A percentile compares a stretch with the other conserved stretches of the same genome.
These are phyloP conservation scores for Senecio squalidus DNA, from an alignment of 140 eudicot genomes.

Conservation along the genomic window DNA sequence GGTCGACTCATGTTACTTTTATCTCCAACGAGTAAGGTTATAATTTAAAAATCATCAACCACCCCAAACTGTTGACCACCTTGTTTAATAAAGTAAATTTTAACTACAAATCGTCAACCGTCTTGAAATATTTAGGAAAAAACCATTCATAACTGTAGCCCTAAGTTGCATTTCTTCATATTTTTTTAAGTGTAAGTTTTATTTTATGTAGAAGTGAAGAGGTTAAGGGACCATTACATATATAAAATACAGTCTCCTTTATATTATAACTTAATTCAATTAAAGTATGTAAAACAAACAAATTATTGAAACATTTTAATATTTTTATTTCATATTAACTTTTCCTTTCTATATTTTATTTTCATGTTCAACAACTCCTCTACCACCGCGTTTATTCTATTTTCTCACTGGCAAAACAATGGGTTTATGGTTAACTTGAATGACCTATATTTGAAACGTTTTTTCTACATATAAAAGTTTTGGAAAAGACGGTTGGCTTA, in stretches of 20 bases:
- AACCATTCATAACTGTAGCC: no score
- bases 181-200: background rate
- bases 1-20: no score
- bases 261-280: background rate
- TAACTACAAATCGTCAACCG: no score
- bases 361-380: background rate
- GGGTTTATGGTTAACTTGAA: background rate
- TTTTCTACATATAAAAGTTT: background rate
- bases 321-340: background rate
- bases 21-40: no score
- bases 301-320: background rate
- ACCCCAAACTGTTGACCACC: no score
- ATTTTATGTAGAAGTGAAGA: background rate
- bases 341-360: background rate
- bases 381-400: background rate
- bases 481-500: no score
- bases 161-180: no score
- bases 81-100: no score
- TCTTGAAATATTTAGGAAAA: no score
- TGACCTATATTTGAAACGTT: no score
- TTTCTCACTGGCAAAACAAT: background rate
- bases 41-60: no score
- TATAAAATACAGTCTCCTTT: background rate
- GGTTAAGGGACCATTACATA: background rate
- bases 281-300: background rate